A percentile compares a stretch with the other conserved stretches of the same genome.
phyloP scores from a whole-genome alignment of 2,329 filamentous ascomycete genomes.

The Endothia cerciana region DNA sequence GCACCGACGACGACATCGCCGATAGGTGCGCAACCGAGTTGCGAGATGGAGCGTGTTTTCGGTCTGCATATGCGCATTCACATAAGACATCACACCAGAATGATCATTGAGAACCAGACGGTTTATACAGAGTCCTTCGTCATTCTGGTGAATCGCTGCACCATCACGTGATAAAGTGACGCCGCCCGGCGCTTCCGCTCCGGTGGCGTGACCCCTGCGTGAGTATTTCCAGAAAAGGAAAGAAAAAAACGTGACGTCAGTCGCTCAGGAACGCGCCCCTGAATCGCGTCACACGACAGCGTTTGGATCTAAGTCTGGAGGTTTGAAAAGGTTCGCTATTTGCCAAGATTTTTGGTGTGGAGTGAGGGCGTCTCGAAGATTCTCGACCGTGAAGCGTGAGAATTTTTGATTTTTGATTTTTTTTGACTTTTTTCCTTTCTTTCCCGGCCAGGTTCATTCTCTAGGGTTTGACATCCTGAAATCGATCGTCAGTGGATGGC shows the following conservation, averaged over 20 bases:
- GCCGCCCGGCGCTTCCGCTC: not conserved
- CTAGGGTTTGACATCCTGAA: not conserved
- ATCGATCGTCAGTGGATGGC: no score
- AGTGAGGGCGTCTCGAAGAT: not conserved
- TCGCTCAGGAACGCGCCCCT: conserved; percentile 11
- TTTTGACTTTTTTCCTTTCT: not conserved
- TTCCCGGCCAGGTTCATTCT: no score
- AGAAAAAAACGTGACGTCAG: conserved; percentile 18
- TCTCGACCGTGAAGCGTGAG: no score
- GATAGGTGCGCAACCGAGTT: conserved; percentile 2
- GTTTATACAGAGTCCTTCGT: not conserved
- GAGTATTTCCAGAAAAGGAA: not conserved
- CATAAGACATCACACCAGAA: not conserved
- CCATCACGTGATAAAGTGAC: not conserved
- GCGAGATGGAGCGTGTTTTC: not conserved
- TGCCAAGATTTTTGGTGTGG: not conserved
- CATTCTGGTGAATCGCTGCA: not conserved
- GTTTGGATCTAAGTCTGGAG: not conserved
- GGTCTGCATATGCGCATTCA: not conserved
- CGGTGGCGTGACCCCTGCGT: not conserved
- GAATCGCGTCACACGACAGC: not conserved
- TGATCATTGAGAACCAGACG: not conserved
- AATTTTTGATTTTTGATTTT: not conserved
- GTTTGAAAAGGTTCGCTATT: not conserved
- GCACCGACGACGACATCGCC: not conserved